Evolutionary conservation across 805 yeast genomes (phyloP), one percentile per base, ranked within the genome.

Genomic region (Zygoascus bituminiphila): DNA sequence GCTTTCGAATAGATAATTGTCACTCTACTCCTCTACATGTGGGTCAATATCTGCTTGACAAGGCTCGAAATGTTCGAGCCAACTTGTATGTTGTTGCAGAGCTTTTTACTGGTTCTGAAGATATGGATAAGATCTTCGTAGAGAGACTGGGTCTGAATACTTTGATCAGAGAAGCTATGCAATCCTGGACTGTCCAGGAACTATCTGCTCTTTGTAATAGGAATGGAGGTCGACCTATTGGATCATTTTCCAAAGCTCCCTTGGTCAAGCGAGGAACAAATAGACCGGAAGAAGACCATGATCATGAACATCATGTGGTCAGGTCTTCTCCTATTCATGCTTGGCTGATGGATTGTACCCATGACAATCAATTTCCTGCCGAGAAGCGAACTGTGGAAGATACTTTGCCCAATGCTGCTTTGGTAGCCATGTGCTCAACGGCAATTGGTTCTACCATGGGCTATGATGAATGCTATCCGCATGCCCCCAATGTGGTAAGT

Each of bases 21-120:
- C 98, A 93, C 62, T 88, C 97, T 0, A 91, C 98, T 0, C 98
- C 98, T 12, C 60, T 91, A 31, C 96, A 88, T 65, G 98, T 93
- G 33, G 98, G 96, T 36, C 95, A 88, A 62, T 79, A 79, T 45
- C 74, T 89, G 55, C 72, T 91, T 46, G 98, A 89, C 65, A 79
- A 82, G 47, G 98, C 98, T 0, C 79, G 98, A 62, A 70, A 70
- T 37, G 82, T 81, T 24, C 84, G 91, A 54, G 95, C 95, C 2
- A 81, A 91, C 57, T 67, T 91, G 24, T 91, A 91, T 59, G 88
- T 91, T 24, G 96, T 88, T 40, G 98, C 98, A 1, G 98, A 91
- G 63, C 72, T 91, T 37, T 91, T 91, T 65, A 78, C 94, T 2
- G 98, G 98, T 10, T 85, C 94, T 14, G 96, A 89, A 62, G 84